These are phyloP conservation scores for Quercus bicolor DNA, from an alignment of 306 rosid species.

Conservation along the genomic window DNA sequence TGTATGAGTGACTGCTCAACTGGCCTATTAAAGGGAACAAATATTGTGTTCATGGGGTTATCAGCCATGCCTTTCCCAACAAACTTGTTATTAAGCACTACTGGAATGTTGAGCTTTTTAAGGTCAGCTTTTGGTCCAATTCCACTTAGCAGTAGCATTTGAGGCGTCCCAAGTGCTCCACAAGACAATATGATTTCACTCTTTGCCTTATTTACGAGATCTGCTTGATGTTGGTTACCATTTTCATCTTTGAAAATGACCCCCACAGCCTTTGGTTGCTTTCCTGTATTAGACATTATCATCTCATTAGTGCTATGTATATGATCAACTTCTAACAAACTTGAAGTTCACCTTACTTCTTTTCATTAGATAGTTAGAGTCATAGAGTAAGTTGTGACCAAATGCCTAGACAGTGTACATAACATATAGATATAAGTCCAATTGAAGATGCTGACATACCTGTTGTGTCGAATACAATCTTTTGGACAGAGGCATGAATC, in stretches of 20 bases:
- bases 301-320: background rate
- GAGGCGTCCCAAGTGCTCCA: slow-evolving; percentile 93
- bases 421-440: background rate
- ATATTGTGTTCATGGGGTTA: slow-evolving; percentile 89
- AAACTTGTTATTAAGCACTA: slow-evolving; percentile 53
- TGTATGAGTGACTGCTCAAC: slow-evolving; percentile 65
- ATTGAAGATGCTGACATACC: slow-evolving; percentile 25
- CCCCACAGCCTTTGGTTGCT: slow-evolving; percentile 68
- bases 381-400: background rate
- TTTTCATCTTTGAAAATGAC: slow-evolving; percentile 81
- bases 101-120: slow-evolving; percentile 53
- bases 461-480: slow-evolving; percentile 59
- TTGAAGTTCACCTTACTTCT: no score
- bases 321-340: no score
- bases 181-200: slow-evolving; percentile 75
- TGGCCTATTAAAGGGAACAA: slow-evolving; percentile 58
- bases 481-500: slow-evolving; percentile 75
- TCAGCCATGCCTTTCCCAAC: slow-evolving; percentile 94
- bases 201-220: slow-evolving; percentile 28
- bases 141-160: slow-evolving; percentile 82
- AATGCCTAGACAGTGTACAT: background rate
- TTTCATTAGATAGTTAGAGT: no score
- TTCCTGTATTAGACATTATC: slow-evolving; percentile 34
- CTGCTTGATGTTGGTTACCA: slow-evolving; percentile 71
- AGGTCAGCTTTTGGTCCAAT: slow-evolving; percentile 79